These are phyloP conservation scores for Scleroderma bovista DNA, from an alignment of 768 basidiomycete species.

Conservation along the genomic window DNA sequence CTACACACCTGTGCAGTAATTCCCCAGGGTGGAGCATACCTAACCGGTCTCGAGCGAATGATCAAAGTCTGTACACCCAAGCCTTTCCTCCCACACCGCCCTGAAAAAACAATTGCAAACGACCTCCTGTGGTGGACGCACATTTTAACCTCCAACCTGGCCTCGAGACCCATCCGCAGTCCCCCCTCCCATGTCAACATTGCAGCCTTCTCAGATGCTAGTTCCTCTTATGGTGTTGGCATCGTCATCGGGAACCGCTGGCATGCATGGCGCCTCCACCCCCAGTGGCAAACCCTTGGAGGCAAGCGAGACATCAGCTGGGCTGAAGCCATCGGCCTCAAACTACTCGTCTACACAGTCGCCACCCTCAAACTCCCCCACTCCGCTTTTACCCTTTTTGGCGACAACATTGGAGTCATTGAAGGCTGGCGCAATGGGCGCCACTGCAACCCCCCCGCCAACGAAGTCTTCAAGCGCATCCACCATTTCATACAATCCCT, in stretches of 20 bases:
- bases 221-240: neutral
- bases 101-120: neutral
- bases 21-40: constrained; percentile 31
- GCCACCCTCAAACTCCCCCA: neutral
- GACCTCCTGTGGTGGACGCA: neutral
- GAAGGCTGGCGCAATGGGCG: constrained; percentile 30
- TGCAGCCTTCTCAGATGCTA: neutral
- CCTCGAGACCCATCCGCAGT: neutral
- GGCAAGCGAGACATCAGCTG: constrained; percentile 37
- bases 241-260: neutral
- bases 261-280: constrained; percentile 29
- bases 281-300: constrained; percentile 22
- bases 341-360: constrained; percentile 30
- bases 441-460: constrained; percentile 24
- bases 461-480: constrained; percentile 26
- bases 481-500: constrained; percentile 1
- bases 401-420: constrained; percentile 33
- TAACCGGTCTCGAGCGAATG: constrained; percentile 35
- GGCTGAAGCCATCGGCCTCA: constrained; percentile 42
- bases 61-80: constrained; percentile 14
- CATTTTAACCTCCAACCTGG: neutral
- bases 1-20: constrained; percentile 30
- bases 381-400: neutral
- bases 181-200: neutral
- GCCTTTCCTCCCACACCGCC: constrained; percentile 19